Conservation (phyloP, 345 rosid species). For the Euphorbia pulcherrima region DNA sequence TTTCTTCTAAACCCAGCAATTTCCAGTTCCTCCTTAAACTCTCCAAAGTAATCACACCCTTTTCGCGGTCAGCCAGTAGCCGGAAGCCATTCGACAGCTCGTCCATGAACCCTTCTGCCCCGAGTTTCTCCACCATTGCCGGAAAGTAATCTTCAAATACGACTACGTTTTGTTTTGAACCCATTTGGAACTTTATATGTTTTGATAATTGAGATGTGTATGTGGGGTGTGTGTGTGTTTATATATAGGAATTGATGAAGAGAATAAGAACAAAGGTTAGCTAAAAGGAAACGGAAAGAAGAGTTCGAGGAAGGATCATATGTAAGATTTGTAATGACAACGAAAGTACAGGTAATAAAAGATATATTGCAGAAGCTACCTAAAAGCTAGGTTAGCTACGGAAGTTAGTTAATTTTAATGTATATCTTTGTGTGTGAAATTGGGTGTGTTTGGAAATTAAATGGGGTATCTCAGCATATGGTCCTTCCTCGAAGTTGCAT, state of each 20-base stretch:
- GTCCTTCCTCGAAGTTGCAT: slow-evolving; percentile 51
- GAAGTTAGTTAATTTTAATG: background rate
- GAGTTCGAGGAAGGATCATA: slow-evolving; percentile 16
- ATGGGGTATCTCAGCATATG: background rate
- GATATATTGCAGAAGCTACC: background rate
- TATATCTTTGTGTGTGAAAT: background rate
- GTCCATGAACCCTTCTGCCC: slow-evolving; percentile 52
- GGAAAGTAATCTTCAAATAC: slow-evolving; percentile 57
- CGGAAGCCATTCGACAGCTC: slow-evolving; percentile 53
- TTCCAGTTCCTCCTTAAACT: slow-evolving; percentile 49
- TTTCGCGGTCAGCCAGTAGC: slow-evolving; percentile 43
- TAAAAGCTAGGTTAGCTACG: too few species aligned
- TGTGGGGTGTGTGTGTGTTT: too few species aligned
- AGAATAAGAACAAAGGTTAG: background rate
- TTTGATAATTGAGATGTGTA: too few species aligned
- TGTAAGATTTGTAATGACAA: slow-evolving; percentile 20
- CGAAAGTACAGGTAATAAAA: slow-evolving; percentile 25
- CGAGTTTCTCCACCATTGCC: slow-evolving; percentile 51
- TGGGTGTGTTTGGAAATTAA: slow-evolving; percentile 3
- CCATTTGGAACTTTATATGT: background rate
- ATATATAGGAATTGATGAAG: background rate
- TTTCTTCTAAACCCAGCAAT: slow-evolving; percentile 39
- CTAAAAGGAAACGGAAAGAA: slow-evolving; percentile 9
- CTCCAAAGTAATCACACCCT: slow-evolving; percentile 44
- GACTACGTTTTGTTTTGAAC: slow-evolving; percentile 17